These are phyloP conservation scores for Benincasa hispida DNA, from an alignment of 306 rosid genomes.

Conservation along the genomic window DNA sequence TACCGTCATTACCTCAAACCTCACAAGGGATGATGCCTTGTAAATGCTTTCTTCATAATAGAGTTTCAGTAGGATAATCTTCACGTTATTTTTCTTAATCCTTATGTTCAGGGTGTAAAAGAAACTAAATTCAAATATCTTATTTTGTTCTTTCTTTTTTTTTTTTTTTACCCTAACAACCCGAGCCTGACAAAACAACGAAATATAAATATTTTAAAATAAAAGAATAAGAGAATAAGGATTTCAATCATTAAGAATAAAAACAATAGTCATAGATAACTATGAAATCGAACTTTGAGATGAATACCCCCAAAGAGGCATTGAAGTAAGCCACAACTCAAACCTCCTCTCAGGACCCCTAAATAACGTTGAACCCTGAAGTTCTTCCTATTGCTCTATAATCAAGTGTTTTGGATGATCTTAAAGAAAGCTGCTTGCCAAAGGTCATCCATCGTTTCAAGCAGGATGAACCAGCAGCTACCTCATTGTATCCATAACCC, in stretches of 20 bases:
- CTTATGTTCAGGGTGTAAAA: not conserved
- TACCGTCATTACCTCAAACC: not conserved
- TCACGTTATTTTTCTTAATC: not conserved
- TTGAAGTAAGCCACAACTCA: not conserved
- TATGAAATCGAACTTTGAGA: not conserved
- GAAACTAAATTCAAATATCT: not conserved
- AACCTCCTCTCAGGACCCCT: not conserved
- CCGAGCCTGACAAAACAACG: too few species aligned
- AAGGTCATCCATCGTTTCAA: too few species aligned
- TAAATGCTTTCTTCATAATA: not conserved
- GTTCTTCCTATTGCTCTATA: not conserved
- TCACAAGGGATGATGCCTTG: not conserved
- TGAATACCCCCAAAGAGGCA: not conserved
- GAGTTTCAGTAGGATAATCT: not conserved
- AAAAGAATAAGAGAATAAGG: not conserved
- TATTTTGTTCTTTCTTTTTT: not conserved
- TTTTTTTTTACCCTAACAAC: not conserved
- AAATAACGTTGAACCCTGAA: not conserved
- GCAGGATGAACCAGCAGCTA: too few species aligned
- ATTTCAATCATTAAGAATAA: not conserved
- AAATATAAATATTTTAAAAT: not conserved
- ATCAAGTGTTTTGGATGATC: too few species aligned
- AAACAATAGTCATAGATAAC: not conserved
- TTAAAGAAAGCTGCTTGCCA: too few species aligned
- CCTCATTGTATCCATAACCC: too few species aligned